Base-by-base conservation (phyloP, 2,329 filamentous ascomycete genomes). In the Ascochyta rabiei region DNA sequence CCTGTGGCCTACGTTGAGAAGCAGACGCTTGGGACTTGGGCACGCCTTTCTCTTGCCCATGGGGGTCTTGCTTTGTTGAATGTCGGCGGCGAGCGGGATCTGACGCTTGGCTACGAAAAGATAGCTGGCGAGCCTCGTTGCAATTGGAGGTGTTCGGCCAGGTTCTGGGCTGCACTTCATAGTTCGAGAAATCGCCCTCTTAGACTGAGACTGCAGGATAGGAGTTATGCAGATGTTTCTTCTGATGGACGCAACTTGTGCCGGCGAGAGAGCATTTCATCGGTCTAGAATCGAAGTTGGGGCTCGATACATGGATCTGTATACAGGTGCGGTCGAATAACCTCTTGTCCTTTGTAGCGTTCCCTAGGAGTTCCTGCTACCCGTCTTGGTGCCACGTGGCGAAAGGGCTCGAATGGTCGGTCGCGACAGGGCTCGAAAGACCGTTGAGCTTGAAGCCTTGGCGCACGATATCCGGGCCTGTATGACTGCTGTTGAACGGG, bases 321-420 rank as follows among this genome's bases (percentile, higher is more conserved):
- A 31, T 63, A 49, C 49, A 52, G 53, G 55, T 42, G 53, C 47
- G 39, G 45, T 58, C 35, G 28, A 33, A 51, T 62, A 53, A 37
- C 47, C 53, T 58, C 57, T 68, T 62, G 64, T 56, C 53, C 62
- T 67, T 68, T 68, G 63, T 64, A 61, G 62, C 63, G 67, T 63
- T 62, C 61, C 62, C 64, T 58, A 66, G 66, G 54, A 57, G 51
- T 44, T 62, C 60, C 57, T 60, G 60, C 49, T 64, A 52, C 49
- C 46, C 23, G 30, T 62, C 56, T 52, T 60, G 52, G 48, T 59
- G 59, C 64, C 62, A 64, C 64, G 30, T 31, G 15, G 58, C 52
- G 64, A 67, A 64, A 67, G 60, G 61, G 23, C 23, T 41, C 38
- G 15, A 26, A 15, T 41, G 12, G n/a, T 41, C 15, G 23, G n/a